Evolutionary conservation across 805 yeast genomes (phyloP).

Genomic region (Metschnikowia borealis): DNA sequence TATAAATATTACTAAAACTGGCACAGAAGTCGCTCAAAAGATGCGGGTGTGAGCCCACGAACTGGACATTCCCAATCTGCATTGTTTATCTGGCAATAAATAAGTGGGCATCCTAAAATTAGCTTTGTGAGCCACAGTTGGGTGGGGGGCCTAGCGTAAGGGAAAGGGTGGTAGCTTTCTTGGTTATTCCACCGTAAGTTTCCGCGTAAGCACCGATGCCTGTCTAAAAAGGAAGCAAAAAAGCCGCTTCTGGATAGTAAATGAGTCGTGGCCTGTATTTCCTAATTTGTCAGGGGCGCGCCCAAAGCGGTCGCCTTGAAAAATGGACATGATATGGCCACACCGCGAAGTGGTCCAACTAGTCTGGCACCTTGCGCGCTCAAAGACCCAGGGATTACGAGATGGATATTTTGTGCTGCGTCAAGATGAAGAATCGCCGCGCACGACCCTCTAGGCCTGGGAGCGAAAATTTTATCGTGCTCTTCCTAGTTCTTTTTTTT

Average conservation of each 20-base stretch:
- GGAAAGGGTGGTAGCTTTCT: too few relatives aligned
- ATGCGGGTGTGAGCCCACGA: neutral
- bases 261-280: neutral
- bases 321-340: neutral
- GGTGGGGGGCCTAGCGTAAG: too few relatives aligned
- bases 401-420: neutral
- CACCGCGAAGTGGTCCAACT: neutral
- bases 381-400: neutral
- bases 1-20: neutral
- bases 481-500: constrained; percentile 1
- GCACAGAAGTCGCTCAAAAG: neutral
- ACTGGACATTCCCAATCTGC: neutral
- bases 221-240: neutral
- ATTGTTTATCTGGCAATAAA: neutral
- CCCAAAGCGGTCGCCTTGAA: neutral
- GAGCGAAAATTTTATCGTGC: constrained; percentile 4
- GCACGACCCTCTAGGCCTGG: constrained; percentile 6
- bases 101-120: neutral
- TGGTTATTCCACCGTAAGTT: too few relatives aligned
- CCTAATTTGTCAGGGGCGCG: neutral
- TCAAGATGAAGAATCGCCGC: neutral
- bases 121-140: neutral
- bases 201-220: too few relatives aligned
- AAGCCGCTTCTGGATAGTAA: neutral
- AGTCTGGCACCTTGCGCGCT: neutral